Base-by-base conservation (phyloP, 805 yeast species). In the Pichia phayaonensis region DNA sequence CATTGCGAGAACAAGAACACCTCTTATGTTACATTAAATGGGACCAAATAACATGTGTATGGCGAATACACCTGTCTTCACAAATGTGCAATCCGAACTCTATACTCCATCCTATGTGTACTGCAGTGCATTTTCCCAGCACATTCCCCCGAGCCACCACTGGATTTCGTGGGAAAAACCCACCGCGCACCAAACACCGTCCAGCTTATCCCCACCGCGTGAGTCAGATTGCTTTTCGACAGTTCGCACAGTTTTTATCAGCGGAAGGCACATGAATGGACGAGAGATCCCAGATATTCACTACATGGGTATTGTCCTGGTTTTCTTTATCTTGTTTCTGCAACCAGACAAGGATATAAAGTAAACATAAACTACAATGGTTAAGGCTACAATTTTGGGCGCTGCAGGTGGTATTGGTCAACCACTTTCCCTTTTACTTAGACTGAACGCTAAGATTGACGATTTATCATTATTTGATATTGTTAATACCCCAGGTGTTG, bases 391-490 rank as follows among this genome's bases (percentile, higher is more conserved):
- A 52, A 89, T 88, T 54, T 76, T 83, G 48, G 96, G 96, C 58
- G 96, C 96, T 51, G 89, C 92, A 45, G 96, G 96, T 61, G 96
- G 97, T 55, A 89, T 89, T 64, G 97, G 97, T 50, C 97, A 90
- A 74, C 95, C 96, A 40, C 76, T 90, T 54, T 88, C 96, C 15
- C 79, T 90, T 49, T 76, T 90, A 50, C 73, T 89, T 59, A 89
- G 90, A 70, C 72, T 89, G 50, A 79, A 81, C 59, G 79, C 79
- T 42, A 72, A 75, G 51, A 76, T 84, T 47, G 75, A 77, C 53
- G 82, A 83, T 61, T 75, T 89, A 60, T 80, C 95, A 13, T 76
- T 90, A 50, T 90, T 80, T 70, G 97, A 90, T 72, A 89, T 90
- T 46, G 90, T 86, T 64, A 79, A 83, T 60, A 80, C 85, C 34